Base-by-base conservation (phyloP, 129 eudicot species). In the Glebionis coronaria region DNA sequence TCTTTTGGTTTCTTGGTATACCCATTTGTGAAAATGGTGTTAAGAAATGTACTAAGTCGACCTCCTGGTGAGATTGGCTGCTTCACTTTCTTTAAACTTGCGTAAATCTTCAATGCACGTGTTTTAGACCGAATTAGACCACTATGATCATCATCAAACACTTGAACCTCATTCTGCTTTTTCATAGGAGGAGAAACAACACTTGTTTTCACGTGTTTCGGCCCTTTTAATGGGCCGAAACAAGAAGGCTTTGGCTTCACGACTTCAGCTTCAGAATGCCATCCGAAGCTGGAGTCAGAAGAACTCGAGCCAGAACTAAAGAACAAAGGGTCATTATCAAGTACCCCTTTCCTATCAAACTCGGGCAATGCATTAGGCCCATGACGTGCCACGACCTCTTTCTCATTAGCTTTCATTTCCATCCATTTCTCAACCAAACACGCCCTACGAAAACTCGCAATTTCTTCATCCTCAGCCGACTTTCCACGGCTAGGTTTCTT, bases 41-140 rank as follows among this genome's bases (percentile, higher is more conserved):
- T 79, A 13, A 91, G 70, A 44, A 91, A 85, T 44, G 73, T 87
- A 0, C 86, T 70, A 1, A 91, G 72, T 10, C 87, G 81, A 14
- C 82, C 92, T 12, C 95, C 97, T 0, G 97, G 95, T 1, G 97
- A 91, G 74, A 91, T 85, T 31, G 95, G 95, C 77, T 87, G 87
- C 76, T 87, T 87, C 82, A 83, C 73, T 15, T 83, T 85, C 81
- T 85, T 91, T 70, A 91, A 69, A 47, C 87, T 90, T 3, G 84
- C 51, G 38, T 90, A 87, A 14, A 90, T 68, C 75, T 82, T 87
- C 54, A 76, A 35, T 4, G 93, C 95, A 12, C 82, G 67, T 1
- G 85, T 74, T 74, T 81, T 82, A 0, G 86, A 80, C 68, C 74
- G 72, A 25, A 82, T 72, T 63, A 84, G 12, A 54, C 75, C 78